Conservation (phyloP, 225 moss, liverwort and hornwort genomes). For the Climacium dendroides region DNA sequence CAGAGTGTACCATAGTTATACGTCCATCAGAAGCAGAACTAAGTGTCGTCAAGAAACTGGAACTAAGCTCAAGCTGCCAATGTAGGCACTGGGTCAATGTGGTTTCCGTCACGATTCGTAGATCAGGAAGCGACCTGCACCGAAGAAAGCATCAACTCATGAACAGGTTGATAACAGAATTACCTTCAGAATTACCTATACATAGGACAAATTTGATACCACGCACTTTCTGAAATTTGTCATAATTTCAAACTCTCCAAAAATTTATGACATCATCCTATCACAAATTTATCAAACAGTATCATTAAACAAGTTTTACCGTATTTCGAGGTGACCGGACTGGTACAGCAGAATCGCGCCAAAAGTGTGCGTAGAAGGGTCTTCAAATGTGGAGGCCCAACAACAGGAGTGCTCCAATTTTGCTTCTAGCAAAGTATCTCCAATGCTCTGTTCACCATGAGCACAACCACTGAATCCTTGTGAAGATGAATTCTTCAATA, state of each 20-base stretch:
- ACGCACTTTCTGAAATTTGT: not conserved
- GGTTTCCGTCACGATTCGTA: slow-evolving; percentile 54
- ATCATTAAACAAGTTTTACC: slow-evolving; percentile 24
- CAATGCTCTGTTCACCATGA: slow-evolving; percentile 37
- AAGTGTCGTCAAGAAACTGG: slow-evolving; percentile 31
- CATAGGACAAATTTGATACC: not conserved
- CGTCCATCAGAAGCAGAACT: slow-evolving; percentile 45
- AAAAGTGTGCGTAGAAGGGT: slow-evolving; percentile 11
- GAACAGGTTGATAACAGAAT: not conserved
- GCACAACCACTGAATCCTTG: not conserved
- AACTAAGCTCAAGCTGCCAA: slow-evolving; percentile 66
- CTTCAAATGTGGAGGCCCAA: slow-evolving; percentile 66
- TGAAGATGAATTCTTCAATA: not conserved
- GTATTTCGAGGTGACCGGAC: slow-evolving; percentile 71
- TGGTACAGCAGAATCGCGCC: slow-evolving; percentile 60
- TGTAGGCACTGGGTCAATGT: slow-evolving; percentile 55
- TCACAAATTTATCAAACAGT: not conserved
- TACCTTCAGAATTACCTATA: not conserved
- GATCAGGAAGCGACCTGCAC: slow-evolving; percentile 79
- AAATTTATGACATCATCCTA: not conserved
- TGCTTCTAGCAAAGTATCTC: slow-evolving; percentile 36
- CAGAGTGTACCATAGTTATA: slow-evolving; percentile 45
- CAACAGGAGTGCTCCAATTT: slow-evolving; percentile 59
- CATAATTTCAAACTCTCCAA: not conserved
- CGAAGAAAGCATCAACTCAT: not conserved